Percentiles rank a stretch among this genome's conserved stretches.
phyloP scores from a whole-genome alignment of 2,329 filamentous ascomycete species.

The Ascochyta fabae region DNA sequence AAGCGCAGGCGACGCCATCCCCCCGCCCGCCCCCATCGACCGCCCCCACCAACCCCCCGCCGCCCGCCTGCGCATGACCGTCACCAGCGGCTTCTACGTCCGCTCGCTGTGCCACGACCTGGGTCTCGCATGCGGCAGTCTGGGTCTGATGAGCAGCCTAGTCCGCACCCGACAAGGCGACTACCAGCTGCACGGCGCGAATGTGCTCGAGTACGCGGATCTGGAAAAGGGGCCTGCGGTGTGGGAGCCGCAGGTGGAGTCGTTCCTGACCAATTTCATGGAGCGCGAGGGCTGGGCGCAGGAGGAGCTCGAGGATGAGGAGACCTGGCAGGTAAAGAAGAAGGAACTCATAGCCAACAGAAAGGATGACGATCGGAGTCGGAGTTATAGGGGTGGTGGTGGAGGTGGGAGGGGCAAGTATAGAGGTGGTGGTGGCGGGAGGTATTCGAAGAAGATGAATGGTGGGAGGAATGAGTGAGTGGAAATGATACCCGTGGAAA shows the following conservation, averaged over 20 bases:
- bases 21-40: constrained; percentile 1
- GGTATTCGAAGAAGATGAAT: constrained; percentile 24
- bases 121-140: constrained; percentile 79
- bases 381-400: constrained; percentile 24
- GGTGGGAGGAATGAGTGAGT: constrained; percentile 20
- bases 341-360: constrained; percentile 44
- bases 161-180: constrained; percentile 81
- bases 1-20: background rate
- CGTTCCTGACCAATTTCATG: constrained; percentile 62
- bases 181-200: constrained; percentile 72
- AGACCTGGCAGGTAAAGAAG: constrained; percentile 50
- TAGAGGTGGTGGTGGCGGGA: constrained; percentile 14
- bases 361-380: constrained; percentile 28
- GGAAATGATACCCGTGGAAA: background rate
- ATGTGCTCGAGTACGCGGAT: constrained; percentile 80
- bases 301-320: constrained; percentile 39
- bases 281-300: constrained; percentile 48
- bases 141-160: constrained; percentile 85
- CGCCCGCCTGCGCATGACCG: constrained; percentile 84
- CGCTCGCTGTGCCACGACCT: constrained; percentile 92
- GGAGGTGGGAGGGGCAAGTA: constrained; percentile 21
- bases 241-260: constrained; percentile 78
- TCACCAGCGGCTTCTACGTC: constrained; percentile 96
- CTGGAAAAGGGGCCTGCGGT: constrained; percentile 76
- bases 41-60: constrained; percentile 62